Percentiles rank a stretch among this genome's conserved stretches.
These are phyloP conservation scores for Penicillium robsamsonii DNA, from an alignment of 495 filamentous ascomycete species.

Conservation along the genomic window DNA sequence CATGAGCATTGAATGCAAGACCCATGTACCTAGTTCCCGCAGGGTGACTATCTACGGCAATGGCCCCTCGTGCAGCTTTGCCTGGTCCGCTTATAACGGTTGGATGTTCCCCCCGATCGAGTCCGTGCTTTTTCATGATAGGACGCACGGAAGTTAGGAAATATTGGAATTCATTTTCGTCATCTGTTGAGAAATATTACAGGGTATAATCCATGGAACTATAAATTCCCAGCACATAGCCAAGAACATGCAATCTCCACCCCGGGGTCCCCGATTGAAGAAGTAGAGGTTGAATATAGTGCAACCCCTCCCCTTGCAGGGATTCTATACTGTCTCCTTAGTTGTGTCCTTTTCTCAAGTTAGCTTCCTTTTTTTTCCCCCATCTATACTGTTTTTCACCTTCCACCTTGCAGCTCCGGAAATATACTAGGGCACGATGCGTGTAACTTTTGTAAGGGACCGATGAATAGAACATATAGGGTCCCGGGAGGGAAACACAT, in stretches of 20 bases:
- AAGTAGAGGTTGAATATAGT: conserved; percentile 16
- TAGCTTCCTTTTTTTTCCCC: background rate
- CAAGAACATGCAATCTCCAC: conserved; percentile 18
- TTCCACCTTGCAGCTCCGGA: background rate
- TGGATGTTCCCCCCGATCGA: background rate
- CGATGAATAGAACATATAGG: background rate
- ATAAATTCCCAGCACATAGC: background rate
- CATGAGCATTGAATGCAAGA: background rate
- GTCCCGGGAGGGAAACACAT: too few relatives aligned
- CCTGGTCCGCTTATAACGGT: background rate
- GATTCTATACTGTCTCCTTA: background rate
- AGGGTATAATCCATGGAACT: background rate
- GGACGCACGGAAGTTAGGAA: background rate
- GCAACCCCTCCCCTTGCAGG: conserved; percentile 2
- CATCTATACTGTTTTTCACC: background rate
- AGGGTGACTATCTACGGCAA: background rate
- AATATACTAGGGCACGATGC: background rate
- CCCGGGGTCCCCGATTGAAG: conserved; percentile 7
- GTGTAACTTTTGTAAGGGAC: background rate
- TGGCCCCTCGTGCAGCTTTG: background rate
- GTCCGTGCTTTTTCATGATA: conserved; percentile 15
- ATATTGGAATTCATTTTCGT: background rate
- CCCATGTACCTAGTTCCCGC: background rate
- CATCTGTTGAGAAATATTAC: background rate
- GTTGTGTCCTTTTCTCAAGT: background rate